phyloP scores from a whole-genome alignment of 1,139 yeast species.

The Hyphopichia fennica region DNA sequence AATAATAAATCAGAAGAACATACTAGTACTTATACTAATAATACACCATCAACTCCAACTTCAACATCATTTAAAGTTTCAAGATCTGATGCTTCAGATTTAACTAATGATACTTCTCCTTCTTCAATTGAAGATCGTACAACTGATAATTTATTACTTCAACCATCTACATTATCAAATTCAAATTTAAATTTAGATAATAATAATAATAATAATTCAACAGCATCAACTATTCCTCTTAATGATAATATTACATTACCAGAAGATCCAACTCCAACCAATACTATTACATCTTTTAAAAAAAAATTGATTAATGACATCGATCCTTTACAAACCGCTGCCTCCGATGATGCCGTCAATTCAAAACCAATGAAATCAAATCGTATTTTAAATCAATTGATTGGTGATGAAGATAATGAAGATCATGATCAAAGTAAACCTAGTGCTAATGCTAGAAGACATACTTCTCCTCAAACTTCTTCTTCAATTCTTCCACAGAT shows the following conservation, averaged over 20 bases:
- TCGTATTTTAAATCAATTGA: neutral
- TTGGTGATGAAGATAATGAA: too few relatives aligned
- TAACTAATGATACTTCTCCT: constrained; percentile 36
- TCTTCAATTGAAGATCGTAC: constrained; percentile 24
- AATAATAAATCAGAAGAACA: neutral
- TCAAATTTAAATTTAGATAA: neutral
- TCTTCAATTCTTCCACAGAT: neutral
- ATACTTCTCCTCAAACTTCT: constrained; percentile 2
- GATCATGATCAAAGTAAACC: neutral
- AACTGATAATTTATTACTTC: too few relatives aligned
- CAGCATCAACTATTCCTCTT: neutral
- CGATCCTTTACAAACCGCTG: constrained; percentile 1
- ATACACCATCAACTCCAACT: constrained; percentile 33
- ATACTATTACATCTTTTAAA: neutral
- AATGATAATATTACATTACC: neutral
- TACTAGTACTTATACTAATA: constrained; percentile 2
- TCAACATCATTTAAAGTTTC: constrained; percentile 33
- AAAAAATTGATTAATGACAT: neutral
- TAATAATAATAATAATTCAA: neutral
- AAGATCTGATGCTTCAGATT: constrained; percentile 21
- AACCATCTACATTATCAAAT: neutral
- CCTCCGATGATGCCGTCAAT: neutral
- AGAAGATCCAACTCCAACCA: neutral
- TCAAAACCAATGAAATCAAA: neutral
- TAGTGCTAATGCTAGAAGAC: constrained; percentile 4